Percentiles rank a stretch among this genome's conserved stretches.
Conservation (phyloP, 805 yeast species). For the Wickerhamiella alocasiicola region DNA sequence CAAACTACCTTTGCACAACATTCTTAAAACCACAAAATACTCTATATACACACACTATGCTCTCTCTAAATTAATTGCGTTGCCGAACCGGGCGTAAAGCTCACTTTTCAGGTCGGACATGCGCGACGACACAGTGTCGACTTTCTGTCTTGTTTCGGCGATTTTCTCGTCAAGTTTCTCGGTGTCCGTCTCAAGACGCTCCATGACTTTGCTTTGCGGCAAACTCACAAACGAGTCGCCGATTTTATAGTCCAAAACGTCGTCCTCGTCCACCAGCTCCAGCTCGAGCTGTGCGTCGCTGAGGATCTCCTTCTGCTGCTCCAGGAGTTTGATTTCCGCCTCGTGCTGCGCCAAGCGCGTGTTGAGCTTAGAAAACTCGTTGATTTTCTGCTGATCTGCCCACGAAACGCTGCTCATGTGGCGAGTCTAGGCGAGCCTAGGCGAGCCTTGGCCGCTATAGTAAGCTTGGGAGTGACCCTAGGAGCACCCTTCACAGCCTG, state of each 20-base stretch:
- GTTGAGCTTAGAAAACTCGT: constrained; percentile 74
- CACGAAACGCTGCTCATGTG: constrained; percentile 37
- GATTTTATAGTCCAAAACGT: constrained; percentile 44
- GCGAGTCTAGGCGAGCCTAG: not conserved
- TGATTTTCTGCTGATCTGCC: constrained; percentile 84
- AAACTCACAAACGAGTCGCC: constrained; percentile 71
- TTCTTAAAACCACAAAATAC: too few relatives aligned
- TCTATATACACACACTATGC: too few relatives aligned
- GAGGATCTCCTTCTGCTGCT: constrained; percentile 70
- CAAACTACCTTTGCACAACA: too few relatives aligned
- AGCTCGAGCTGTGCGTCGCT: constrained; percentile 79
- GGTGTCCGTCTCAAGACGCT: constrained; percentile 51
- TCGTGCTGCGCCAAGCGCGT: constrained; percentile 50
- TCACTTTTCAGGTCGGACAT: constrained; percentile 51
- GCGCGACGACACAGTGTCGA: constrained; percentile 41
- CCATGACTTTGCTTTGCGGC: constrained; percentile 53
- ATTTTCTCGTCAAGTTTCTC: constrained; percentile 42
- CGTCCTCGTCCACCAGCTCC: constrained; percentile 62
- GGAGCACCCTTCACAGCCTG: too few relatives aligned
- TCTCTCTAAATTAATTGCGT: constrained; percentile 72
- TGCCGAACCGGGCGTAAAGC: constrained; percentile 84
- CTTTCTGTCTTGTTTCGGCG: constrained; percentile 33
- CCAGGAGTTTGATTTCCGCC: constrained; percentile 36
- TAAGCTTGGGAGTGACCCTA: not conserved
- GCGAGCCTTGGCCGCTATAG: not conserved